phyloP scores from a whole-genome alignment of 2,329 filamentous ascomycete species.

The Cladosporium sp. region DNA sequence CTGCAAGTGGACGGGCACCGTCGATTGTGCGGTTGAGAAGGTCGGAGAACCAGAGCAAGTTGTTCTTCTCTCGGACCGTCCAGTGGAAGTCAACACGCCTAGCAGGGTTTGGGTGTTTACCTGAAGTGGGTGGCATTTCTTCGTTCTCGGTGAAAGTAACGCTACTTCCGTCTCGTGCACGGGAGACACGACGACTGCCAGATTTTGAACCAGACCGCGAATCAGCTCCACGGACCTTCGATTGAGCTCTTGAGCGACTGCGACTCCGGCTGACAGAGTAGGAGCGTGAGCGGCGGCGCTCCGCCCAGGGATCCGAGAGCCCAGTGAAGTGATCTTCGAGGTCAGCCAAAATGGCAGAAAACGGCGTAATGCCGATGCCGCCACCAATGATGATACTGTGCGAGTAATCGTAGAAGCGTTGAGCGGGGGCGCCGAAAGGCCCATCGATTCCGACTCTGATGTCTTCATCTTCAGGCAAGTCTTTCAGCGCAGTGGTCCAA shows the following conservation, averaged over 20 bases:
- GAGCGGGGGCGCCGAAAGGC: constrained; percentile 55
- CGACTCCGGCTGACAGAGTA: constrained; percentile 6
- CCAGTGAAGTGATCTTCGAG: constrained; percentile 40
- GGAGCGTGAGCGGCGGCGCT: constrained; percentile 2
- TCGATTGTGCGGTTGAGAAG: constrained; percentile 50
- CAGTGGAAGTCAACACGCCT: constrained; percentile 57
- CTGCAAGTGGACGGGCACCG: constrained; percentile 32
- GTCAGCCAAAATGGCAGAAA: constrained; percentile 54
- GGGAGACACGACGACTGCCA: neutral
- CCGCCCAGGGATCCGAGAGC: constrained; percentile 21
- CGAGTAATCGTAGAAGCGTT: constrained; percentile 56
- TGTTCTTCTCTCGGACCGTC: constrained; percentile 56
- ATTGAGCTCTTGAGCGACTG: constrained; percentile 4
- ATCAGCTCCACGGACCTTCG: neutral
- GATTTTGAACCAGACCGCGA: neutral
- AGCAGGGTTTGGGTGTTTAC: constrained; percentile 5
- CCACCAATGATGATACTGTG: constrained; percentile 54
- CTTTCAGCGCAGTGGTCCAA: constrained; percentile 49
- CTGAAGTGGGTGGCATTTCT: neutral
- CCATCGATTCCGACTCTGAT: constrained; percentile 55
- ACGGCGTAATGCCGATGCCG: constrained; percentile 57
- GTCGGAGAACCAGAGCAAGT: constrained; percentile 55
- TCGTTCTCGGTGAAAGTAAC: constrained; percentile 1
- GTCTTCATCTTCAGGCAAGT: constrained; percentile 33
- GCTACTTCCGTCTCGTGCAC: neutral